Base-by-base conservation (phyloP, 2,329 filamentous ascomycete genomes). In the Diaporthe helianthi region DNA sequence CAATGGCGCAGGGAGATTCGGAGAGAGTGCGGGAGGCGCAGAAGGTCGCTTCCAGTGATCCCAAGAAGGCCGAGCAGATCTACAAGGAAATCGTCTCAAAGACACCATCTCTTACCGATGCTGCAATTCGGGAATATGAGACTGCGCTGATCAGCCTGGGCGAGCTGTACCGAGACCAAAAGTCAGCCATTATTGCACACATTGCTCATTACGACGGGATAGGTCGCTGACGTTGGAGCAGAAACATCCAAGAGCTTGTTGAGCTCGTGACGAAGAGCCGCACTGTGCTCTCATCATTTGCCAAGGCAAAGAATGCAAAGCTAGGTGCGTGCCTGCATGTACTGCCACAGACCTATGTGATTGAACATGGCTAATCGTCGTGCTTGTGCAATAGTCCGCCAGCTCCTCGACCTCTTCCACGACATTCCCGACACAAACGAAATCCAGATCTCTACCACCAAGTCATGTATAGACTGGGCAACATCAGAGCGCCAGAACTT, bases 381-480 rank as follows among this genome's bases (percentile, higher is more conserved):
- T 36, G 24, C 22, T 54, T 46, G 26, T 52, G 65, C 61, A 24
- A 65, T 75, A 98, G 96, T 99, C 75, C 95, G 96, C 76, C 94
- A 98, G 83, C 90, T 99, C 31, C 92, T 99, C 80, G 96, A 99
- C 81, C 90, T 98, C 80, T 96, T 98, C 86, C 90, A 92, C 76
- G 89, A 92, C 77, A 98, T 98, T 76, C 96, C 97, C 77, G 92
- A 98, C 83, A 96, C 93, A 76, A 92, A 92, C 84, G 96, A 99
- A 80, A 93, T 91, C 79, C 96, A 99, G 84, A 94, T 97, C 80
- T 85, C 90, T 80, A 93, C 98, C 76, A 99, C 96, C 78, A 97
- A 97, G 83, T 97, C 96, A 83, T 98, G 94, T 85, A 99, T 99
- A 89, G 95, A 98, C 84, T 99, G 96, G 96, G 96, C 96, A 60